A percentile compares a stretch with the other conserved stretches of the same genome.
phyloP scores from a whole-genome alignment of 345 rosid genomes.

The Sisymbrium irio region DNA sequence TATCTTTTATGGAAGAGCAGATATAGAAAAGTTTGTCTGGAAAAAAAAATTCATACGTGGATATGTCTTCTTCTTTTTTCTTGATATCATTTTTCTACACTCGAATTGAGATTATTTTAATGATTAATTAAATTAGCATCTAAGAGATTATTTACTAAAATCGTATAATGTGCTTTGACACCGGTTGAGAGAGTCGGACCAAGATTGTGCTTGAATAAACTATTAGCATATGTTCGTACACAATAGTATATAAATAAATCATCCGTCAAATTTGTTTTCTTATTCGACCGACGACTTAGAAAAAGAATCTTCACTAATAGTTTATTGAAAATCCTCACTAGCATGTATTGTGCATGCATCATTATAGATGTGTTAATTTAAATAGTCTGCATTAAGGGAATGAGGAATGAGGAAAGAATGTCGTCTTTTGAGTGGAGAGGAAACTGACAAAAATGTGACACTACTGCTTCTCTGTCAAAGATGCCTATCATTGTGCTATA shows the following conservation, averaged over 20 bases:
- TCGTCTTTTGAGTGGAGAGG: slow-evolving; percentile 26
- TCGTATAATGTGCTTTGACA: not conserved
- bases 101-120: not conserved
- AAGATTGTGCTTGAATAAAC: slow-evolving; percentile 6
- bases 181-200: slow-evolving; percentile 1
- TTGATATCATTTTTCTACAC: not conserved
- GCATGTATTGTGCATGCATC: not conserved
- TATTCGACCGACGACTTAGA: slow-evolving; percentile 19
- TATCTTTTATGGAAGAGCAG: not conserved
- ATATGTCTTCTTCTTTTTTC: too few relatives aligned
- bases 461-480: slow-evolving; percentile 26
- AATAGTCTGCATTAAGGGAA: not conserved
- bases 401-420: slow-evolving; percentile 16
- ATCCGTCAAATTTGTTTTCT: slow-evolving; percentile 15
- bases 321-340: not conserved
- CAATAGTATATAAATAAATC: not conserved
- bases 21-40: not conserved
- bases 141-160: not conserved
- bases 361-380: not conserved
- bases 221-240: not conserved
- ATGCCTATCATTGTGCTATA: slow-evolving; percentile 20
- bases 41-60: not conserved
- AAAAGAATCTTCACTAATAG: not conserved
- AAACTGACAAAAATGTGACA: slow-evolving; percentile 23
- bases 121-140: not conserved